Percentiles rank a stretch among this genome's conserved stretches.
Conservation (phyloP, 305 asterid genomes). For the Solanum hybrid region DNA sequence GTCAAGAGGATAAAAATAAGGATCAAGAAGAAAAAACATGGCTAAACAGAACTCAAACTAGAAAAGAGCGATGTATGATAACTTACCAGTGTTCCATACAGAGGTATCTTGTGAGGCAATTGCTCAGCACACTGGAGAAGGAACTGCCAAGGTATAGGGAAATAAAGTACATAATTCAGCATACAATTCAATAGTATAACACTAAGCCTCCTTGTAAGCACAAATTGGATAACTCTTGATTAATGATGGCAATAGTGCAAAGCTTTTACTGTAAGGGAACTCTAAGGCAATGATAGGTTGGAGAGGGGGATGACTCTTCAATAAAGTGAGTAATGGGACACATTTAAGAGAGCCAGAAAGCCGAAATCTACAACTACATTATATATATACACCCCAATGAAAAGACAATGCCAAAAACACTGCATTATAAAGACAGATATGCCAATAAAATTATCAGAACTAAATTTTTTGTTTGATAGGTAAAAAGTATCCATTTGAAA, state of each 20-base stretch:
- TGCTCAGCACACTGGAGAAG: conserved; percentile 91
- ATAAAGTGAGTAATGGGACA: background rate
- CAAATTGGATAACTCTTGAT: background rate
- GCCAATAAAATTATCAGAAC: background rate
- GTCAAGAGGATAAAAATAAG: background rate
- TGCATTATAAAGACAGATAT: background rate
- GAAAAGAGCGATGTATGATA: background rate
- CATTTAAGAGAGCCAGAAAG: background rate
- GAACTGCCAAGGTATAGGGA: conserved; percentile 45
- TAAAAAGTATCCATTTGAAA: background rate
- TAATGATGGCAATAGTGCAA: background rate
- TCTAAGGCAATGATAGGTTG: background rate
- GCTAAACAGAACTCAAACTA: background rate
- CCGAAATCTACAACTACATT: background rate
- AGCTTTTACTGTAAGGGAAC: background rate
- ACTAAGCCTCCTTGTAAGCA: background rate
- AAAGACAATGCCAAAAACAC: background rate
- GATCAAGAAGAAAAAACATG: background rate
- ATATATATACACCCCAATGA: background rate
- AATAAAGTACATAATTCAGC: background rate
- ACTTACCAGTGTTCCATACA: conserved; percentile 87
- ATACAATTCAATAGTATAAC: background rate
- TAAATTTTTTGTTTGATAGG: background rate
- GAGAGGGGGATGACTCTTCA: background rate
- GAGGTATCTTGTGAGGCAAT: conserved; percentile 91